Evolutionary conservation across 768 basidiomycete genomes (phyloP), one percentile per base, ranked within the genome.

Genomic region (Russula compacta): DNA sequence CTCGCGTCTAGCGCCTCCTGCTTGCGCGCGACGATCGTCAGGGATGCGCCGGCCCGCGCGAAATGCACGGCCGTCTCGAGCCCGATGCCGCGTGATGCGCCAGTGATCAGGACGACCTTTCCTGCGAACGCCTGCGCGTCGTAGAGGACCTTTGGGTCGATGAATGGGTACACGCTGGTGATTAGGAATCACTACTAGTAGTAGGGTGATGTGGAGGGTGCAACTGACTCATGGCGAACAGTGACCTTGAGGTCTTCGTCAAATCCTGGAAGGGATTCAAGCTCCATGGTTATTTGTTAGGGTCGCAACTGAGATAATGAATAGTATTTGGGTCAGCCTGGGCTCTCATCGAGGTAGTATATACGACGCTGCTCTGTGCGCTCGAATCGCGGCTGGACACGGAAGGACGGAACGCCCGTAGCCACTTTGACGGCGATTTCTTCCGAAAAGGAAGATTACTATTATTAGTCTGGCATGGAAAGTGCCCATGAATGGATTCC

Each of bases 61-160:
- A 55, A 68, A 15, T 56, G 19, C 29, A 59, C 17, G 4, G 67
- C 60, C 0, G 57, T 60, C 47, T 59, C 65, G 9, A 56, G 24
- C 15, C 68, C 67, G 29, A 69, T 64, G 40, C 66, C 65, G 8
- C 56, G 57, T 0, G 53, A 59, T 32, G 59, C 60, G 12, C 67
- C 67, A 6, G 67, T 68, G 53, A 68, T 60, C 42, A 68, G 42
- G 9, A 67, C 68, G 21, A 67, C 66, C 42, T 67, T 67, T 15
- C 60, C 67, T n/a, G 40, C 51, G 29, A 15, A 58, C 0, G 55
- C 58, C 51, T 62, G 50, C 38, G 19, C 19, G n/a, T 58, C 47
- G 29, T 58, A 62, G 14, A 53, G 56, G 8, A 21, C 9, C 38
- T 52, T 21, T 2, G 61, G 56, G 33, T 62, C 56, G 56, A 62